These are phyloP conservation scores for Hanseniaspora osmophila DNA, from an alignment of 805 yeast species.

Conservation along the genomic window DNA sequence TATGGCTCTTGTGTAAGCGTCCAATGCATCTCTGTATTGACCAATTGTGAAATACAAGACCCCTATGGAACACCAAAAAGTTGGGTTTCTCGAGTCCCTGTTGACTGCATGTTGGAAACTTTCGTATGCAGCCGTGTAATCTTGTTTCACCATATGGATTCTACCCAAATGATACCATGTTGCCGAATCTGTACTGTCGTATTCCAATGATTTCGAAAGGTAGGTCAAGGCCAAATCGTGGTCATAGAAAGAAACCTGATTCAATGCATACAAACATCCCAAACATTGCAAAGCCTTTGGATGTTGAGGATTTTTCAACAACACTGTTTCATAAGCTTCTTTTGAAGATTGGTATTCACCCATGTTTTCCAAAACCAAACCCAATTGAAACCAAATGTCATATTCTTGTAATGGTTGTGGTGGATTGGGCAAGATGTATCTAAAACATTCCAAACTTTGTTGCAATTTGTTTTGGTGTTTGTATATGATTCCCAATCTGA, in stretches of 20 bases:
- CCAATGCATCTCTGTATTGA: slow-evolving; percentile 92
- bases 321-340: slow-evolving; percentile 89
- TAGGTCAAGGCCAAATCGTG: slow-evolving; percentile 79
- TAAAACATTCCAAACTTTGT: slow-evolving; percentile 86
- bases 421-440: slow-evolving; percentile 78
- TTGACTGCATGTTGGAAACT: slow-evolving; percentile 98
- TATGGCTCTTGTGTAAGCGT: slow-evolving; percentile 94
- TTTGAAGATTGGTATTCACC: slow-evolving; percentile 83
- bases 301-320: slow-evolving; percentile 81
- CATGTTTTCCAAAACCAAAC: slow-evolving; percentile 87
- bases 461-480: slow-evolving; percentile 83
- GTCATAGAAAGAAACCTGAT: slow-evolving; percentile 29
- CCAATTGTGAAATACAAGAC: slow-evolving; percentile 91
- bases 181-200: slow-evolving; percentile 84
- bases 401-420: slow-evolving; percentile 93
- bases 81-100: slow-evolving; percentile 90
- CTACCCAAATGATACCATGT: slow-evolving; percentile 96
- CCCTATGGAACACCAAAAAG: slow-evolving; percentile 95
- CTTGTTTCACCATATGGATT: slow-evolving; percentile 91
- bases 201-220: slow-evolving; percentile 74
- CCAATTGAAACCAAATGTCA: slow-evolving; percentile 97
- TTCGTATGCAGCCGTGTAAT: slow-evolving; percentile 91
- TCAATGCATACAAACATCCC: slow-evolving; percentile 76
- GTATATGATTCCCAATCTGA: slow-evolving; percentile 89
- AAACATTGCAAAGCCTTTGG: slow-evolving; percentile 92